These are phyloP conservation scores for Didymella arachidicola DNA, from an alignment of 2,329 filamentous ascomycete species.

Conservation along the genomic window DNA sequence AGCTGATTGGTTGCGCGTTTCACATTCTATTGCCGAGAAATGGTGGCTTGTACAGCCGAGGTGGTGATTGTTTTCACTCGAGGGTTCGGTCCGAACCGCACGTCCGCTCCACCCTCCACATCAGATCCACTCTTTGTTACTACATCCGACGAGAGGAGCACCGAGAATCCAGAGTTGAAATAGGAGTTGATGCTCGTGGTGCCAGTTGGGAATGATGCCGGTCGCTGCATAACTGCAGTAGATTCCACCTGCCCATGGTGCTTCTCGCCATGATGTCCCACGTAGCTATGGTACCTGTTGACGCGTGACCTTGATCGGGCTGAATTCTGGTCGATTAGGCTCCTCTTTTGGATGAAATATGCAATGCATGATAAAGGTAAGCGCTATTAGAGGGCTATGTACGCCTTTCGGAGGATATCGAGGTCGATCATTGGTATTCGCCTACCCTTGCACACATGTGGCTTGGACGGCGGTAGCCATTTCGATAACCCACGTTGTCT, in stretches of 20 bases:
- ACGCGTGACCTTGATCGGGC: neutral
- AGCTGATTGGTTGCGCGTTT: neutral
- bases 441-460: conserved; percentile 8
- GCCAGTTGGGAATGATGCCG: too few species aligned
- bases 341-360: neutral
- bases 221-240: neutral
- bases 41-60: conserved; percentile 1
- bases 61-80: neutral
- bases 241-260: too few species aligned
- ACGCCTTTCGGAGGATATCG: neutral
- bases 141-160: neutral
- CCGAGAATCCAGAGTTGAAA: neutral
- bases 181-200: too few species aligned
- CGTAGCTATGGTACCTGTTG: neutral
- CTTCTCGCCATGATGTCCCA: too few species aligned
- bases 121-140: neutral
- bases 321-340: neutral
- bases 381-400: neutral
- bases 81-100: conserved; percentile 10
- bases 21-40: neutral
- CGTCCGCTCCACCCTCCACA: neutral
- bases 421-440: conserved; percentile 14
- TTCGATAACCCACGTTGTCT: neutral
- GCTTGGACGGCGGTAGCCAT: conserved; percentile 12
- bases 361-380: neutral